phyloP scores from a whole-genome alignment of 2,329 filamentous ascomycete genomes.

The Aureobasidium sp. region DNA sequence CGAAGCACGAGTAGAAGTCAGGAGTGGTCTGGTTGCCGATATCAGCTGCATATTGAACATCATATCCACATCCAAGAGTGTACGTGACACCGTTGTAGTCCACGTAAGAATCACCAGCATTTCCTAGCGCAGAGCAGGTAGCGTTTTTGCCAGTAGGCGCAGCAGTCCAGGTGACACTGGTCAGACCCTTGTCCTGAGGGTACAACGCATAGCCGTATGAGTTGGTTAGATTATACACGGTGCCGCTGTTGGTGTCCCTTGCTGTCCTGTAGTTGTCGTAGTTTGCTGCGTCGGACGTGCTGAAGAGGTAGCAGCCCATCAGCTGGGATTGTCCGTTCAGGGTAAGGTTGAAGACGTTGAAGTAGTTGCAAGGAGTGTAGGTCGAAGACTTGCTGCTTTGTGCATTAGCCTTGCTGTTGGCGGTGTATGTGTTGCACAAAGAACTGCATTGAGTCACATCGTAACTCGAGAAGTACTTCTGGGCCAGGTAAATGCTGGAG shows the following conservation, averaged over 20 bases:
- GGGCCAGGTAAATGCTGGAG: background rate
- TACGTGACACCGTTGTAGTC: slow-evolving; percentile 15
- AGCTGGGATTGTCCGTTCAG: slow-evolving; percentile 14
- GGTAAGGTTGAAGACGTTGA: slow-evolving; percentile 19
- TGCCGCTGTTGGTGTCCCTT: background rate
- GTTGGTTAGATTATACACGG: slow-evolving; percentile 16
- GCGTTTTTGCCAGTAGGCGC: slow-evolving; percentile 16
- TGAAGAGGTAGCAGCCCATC: slow-evolving; percentile 17
- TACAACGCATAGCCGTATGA: slow-evolving; percentile 17
- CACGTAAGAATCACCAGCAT: slow-evolving; percentile 1
- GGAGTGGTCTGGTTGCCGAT: slow-evolving; percentile 16
- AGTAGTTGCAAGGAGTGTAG: slow-evolving; percentile 19
- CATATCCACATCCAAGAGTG: slow-evolving; percentile 18
- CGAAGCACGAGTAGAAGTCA: slow-evolving; percentile 20
- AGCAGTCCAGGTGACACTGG: slow-evolving; percentile 10
- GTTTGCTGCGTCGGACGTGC: slow-evolving; percentile 5
- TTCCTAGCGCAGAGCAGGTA: slow-evolving; percentile 14
- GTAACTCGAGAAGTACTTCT: slow-evolving; percentile 13
- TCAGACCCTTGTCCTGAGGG: slow-evolving; percentile 15
- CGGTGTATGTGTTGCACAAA: slow-evolving; percentile 10
- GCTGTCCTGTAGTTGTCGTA: slow-evolving; percentile 10
- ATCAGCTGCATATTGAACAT: slow-evolving; percentile 16
- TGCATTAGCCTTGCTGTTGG: background rate
- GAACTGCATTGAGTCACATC: slow-evolving; percentile 13
- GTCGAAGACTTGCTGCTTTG: slow-evolving; percentile 1